Conservation (phyloP, 2,329 filamentous ascomycete genomes). For the Dothistroma septosporum region DNA sequence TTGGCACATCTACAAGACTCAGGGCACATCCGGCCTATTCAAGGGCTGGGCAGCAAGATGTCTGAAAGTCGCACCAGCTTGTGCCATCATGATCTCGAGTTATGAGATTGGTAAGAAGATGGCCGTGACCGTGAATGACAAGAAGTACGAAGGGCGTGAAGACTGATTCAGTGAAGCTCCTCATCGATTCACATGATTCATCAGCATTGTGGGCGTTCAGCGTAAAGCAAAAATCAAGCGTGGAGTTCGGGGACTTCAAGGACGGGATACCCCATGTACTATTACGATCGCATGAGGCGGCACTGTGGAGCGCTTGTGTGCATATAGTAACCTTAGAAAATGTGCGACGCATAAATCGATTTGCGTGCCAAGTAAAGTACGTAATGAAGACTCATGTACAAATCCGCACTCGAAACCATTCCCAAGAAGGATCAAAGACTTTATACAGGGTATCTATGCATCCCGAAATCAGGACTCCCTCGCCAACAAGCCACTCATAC, state of each 20-base stretch:
- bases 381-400: too few relatives aligned
- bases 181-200: background rate
- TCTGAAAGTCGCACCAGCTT: constrained; percentile 90
- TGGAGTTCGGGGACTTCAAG: background rate
- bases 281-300: background rate
- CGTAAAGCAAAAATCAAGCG: background rate
- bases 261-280: background rate
- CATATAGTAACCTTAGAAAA: background rate
- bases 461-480: background rate
- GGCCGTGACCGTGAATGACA: constrained; percentile 70
- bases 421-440: background rate
- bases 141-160: constrained; percentile 26
- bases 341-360: background rate
- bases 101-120: constrained; percentile 94
- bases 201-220: background rate
- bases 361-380: too few relatives aligned
- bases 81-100: constrained; percentile 98
- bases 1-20: constrained; percentile 84
- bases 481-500: background rate
- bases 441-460: background rate
- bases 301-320: background rate
- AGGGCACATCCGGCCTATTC: constrained; percentile 78
- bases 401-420: background rate
- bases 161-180: background rate
- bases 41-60: constrained; percentile 87